Base-by-base conservation (phyloP, 1,139 yeast genomes). In the Saccharomyces pastorianus region DNA sequence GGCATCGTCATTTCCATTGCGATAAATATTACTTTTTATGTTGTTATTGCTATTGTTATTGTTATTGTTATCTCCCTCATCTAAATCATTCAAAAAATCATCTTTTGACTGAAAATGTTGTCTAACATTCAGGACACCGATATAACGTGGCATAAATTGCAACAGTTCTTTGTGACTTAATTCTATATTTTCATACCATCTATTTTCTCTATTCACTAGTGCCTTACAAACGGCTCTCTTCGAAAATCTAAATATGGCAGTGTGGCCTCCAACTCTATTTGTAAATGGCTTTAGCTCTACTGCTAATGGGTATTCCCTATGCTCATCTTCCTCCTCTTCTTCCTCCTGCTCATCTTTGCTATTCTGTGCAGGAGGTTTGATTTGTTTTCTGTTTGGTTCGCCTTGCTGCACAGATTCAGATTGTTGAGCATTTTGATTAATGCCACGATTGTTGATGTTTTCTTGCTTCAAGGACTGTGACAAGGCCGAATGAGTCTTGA, bases 241-340 rank as follows among this genome's bases (percentile, higher is more conserved):
- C 7, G 96, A 86, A 67, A 93, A 93, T 59, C 93, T 79, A 71
- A 93, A 95, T 50, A 95, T 90, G 1, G 98, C 97, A 0, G 97
- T 93, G 68, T 95, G 99, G 0, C 99, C 99, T 7, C 99, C 99
- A 6, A 95, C 99, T 66, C 88, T 88, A 67, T 93, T 91, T 60
- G 85, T 83, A 72, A 87, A 91, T 1, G 96, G 96, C 52, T 88
- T 82, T 55, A 91, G 73, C 66, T 90, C 96, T 1, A 90, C 96
- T 0, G 96, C 84, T 49, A 84, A 72, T 1, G 90, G 88, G 61
- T 76, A 84, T 38, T 75, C 73, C 7, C 71, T 66, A 9, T 64
- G 64, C 28, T 67, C 65, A 9, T 57, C 61, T 6, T 58, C 59
- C 28, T 60, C 61, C 17, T 59, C 58, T 27, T 58, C 57, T 14